Percentiles rank a stretch among this genome's conserved stretches.
These are phyloP conservation scores for Tulasnella sp. DNA, from an alignment of 768 basidiomycete species.

Conservation along the genomic window DNA sequence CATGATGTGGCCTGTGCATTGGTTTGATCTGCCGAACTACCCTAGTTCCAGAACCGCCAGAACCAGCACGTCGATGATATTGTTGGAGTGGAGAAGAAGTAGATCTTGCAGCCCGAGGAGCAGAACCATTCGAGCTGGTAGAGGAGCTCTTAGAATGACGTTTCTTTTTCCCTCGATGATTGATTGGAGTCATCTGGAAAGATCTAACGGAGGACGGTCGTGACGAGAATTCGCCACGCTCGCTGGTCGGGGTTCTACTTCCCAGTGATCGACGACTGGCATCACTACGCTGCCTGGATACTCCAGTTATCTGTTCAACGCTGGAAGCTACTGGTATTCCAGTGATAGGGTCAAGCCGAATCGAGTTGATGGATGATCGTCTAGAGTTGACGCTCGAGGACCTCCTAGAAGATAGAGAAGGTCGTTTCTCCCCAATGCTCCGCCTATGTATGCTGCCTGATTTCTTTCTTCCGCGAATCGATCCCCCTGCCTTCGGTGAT, in stretches of 20 bases:
- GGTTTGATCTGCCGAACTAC: slow-evolving; percentile 55
- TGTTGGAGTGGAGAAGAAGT: slow-evolving; percentile 58
- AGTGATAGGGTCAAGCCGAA: slow-evolving; percentile 43
- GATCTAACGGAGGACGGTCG: slow-evolving; percentile 81
- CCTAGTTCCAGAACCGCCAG: slow-evolving; percentile 70
- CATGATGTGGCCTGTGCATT: slow-evolving; percentile 36
- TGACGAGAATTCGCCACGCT: slow-evolving; percentile 62
- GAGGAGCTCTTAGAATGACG: slow-evolving; percentile 66
- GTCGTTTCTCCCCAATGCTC: slow-evolving; percentile 37
- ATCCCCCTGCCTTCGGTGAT: too few relatives aligned
- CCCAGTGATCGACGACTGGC: slow-evolving; percentile 60
- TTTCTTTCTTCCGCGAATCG: neutral
- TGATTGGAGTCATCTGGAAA: slow-evolving; percentile 38
- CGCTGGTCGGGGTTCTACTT: slow-evolving; percentile 77
- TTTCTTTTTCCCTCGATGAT: slow-evolving; percentile 21
- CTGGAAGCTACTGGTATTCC: slow-evolving; percentile 21
- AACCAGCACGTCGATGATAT: slow-evolving; percentile 65
- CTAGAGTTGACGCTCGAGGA: slow-evolving; percentile 87
- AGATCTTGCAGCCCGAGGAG: slow-evolving; percentile 36
- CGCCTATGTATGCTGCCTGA: neutral
- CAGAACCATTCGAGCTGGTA: slow-evolving; percentile 59
- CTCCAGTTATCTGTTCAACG: slow-evolving; percentile 31
- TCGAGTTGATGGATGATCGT: slow-evolving; percentile 46
- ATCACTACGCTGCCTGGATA: slow-evolving; percentile 34
- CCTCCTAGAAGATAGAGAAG: slow-evolving; percentile 66